Evolutionary conservation across 2,329 filamentous ascomycete species (phyloP).

Genomic region (Scedosporium apiospermum): DNA sequence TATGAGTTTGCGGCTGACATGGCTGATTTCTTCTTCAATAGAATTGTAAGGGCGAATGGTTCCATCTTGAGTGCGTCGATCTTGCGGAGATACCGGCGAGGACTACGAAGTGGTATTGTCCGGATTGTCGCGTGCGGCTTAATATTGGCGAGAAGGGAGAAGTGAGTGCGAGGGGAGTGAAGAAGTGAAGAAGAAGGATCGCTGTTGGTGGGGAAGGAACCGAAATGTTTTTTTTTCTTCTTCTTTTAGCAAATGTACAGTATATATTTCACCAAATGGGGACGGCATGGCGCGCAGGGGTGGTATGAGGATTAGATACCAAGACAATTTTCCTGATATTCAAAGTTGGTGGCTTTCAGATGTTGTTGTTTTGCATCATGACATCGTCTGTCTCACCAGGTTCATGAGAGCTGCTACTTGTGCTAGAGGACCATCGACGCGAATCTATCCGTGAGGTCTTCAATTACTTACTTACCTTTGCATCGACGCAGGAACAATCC

Average conservation of each 20-base stretch:
- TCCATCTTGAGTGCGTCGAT: constrained; percentile 70
- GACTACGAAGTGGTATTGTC: constrained; percentile 78
- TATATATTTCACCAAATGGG: too few species aligned
- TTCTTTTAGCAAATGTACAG: not conserved
- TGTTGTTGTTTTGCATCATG: too few species aligned
- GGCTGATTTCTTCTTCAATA: constrained; percentile 14
- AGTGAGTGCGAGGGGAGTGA: constrained; percentile 48
- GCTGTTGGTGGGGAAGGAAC: not conserved
- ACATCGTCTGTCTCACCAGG: too few species aligned
- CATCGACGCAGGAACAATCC: too few species aligned
- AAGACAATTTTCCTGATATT: too few species aligned
- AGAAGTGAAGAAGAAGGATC: constrained; percentile 21
- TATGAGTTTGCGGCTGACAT: not conserved
- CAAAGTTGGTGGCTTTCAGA: too few species aligned
- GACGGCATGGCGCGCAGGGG: too few species aligned
- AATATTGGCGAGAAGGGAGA: constrained; percentile 56
- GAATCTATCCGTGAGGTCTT: too few species aligned
- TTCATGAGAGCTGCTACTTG: too few species aligned
- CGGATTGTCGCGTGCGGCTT: constrained; percentile 57
- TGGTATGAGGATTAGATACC: too few species aligned
- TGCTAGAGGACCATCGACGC: too few species aligned
- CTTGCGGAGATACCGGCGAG: constrained; percentile 58
- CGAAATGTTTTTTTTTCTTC: not conserved
- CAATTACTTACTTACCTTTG: too few species aligned
- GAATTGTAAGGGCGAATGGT: constrained; percentile 76